Evolutionary conservation across 257 asterid genomes (phyloP).

Genomic region (Cinchona pubescens): DNA sequence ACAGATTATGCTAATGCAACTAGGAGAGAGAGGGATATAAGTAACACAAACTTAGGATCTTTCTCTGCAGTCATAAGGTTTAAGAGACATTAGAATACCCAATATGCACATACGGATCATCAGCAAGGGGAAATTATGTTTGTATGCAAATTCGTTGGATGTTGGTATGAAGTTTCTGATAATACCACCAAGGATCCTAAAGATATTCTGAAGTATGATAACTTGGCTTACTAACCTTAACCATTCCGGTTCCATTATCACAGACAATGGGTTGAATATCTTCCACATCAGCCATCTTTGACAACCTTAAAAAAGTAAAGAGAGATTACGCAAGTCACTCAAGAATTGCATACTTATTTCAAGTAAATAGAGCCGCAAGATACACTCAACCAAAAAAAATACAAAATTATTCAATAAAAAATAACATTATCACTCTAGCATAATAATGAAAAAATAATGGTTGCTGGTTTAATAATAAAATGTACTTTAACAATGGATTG

Average conservation of each 20-base stretch:
- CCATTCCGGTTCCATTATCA: conserved; percentile 46
- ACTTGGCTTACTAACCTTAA: conserved; percentile 26
- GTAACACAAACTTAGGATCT: too few relatives aligned
- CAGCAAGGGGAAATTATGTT: neutral
- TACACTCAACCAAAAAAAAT: neutral
- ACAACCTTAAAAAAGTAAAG: conserved; percentile 11
- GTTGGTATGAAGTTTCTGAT: neutral
- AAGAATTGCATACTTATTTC: neutral
- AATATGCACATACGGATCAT: neutral
- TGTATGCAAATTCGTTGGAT: neutral
- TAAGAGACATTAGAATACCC: neutral
- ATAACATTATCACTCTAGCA: neutral
- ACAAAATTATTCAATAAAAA: neutral
- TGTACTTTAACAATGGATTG: neutral
- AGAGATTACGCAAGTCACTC: neutral
- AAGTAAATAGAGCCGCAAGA: neutral
- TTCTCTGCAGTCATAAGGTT: neutral
- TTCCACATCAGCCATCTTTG: conserved; percentile 28
- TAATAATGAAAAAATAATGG: neutral
- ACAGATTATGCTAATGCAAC: neutral
- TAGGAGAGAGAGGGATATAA: neutral
- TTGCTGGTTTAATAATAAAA: too few relatives aligned
- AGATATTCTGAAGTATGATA: neutral
- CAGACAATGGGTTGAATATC: conserved; percentile 42
- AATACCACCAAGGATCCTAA: neutral